Base-by-base conservation (phyloP, 2,329 filamentous ascomycete genomes). In the Myrmaecium sp. region DNA sequence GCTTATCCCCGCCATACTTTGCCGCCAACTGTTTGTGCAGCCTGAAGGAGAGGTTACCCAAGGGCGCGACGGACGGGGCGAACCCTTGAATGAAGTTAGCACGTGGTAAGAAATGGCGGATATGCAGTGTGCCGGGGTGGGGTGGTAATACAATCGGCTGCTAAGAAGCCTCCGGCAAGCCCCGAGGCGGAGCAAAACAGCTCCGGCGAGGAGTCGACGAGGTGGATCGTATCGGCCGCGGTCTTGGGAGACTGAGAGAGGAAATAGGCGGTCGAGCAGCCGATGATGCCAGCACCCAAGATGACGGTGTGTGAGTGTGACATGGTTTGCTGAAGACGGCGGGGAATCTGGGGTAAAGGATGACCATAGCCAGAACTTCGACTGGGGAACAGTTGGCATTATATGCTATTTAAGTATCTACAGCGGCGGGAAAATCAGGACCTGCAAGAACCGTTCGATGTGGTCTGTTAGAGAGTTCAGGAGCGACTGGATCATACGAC, bases 171-270 rank as follows among this genome's bases (percentile, higher is more conserved):
- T 11, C 64, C 80, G 0, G 77, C 75, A 36, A 67, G 72, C 1
- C 79, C 77, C 2, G 75, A 83, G 0, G 79, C 77, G 16, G 73
- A 79, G 7, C 68, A 63, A 48, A 84, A 81, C 17, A 84, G 60
- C 34, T 68, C 46, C 0, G 58, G 46, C 4, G 64, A 63, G 5
- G 64, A 55, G 38, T 74, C 70, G 20, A 75, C 34, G 13, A 75
- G 49, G 34, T 70, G 64, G 27, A 74, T 69, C 17, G 56, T 52
- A 12, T 53, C 37, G 4, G 57, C 51, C 23, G 44, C 36, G 23
- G 50, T 43, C 27, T 44, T 42, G 6, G 42, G 40, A 2, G 45
- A 44, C 25, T 52, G 40, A 5, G 70, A 67, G 17, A 84, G 64
- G 44, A 78, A 81, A 50, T 74, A 81, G 14, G 56, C 54, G 5